Evolutionary conservation across 768 basidiomycete species (phyloP), one percentile per base, ranked within the genome.

Genomic region (Panellus pusillus): DNA sequence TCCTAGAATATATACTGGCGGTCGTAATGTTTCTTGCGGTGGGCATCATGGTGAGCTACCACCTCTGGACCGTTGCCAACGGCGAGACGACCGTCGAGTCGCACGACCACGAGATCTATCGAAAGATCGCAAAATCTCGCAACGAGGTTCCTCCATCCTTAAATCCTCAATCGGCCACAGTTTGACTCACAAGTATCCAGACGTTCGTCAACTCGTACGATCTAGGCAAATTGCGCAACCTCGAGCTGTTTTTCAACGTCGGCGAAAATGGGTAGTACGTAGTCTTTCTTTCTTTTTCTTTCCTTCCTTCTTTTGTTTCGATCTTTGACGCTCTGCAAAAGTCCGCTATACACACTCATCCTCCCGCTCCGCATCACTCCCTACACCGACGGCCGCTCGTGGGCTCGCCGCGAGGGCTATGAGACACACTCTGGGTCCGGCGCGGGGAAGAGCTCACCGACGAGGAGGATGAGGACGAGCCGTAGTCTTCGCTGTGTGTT

Each of bases 21-120:
- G 68, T 75, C 6, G 90, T 95, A 0, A 77, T 98, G 50, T 86
- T 83, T 48, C 71, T 93, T 24, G 86, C 88, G 0, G 83, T 95
- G 0, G 71, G 79, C 4, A 73, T 88, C 36, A 90, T 94, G 88
- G 71, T 82, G 4, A 64, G 72, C 2, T 93, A 83, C 72, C 91
- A 93, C 58, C 55, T 93, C 1, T 89, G 82, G 74, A 79, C 87
- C 50, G 71, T 97, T 12, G 68, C 80, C 1, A 67, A 74, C 32
- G 93, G 86, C 0, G 94, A 98, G 66, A 98, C 94, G 0, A 81
- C 87, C 1, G 95, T 98, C 7, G 97, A 99, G 70, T 79, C 79
- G 6, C 91, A 93, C 58, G 96, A 98, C 63, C 83, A 93, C 63
- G 83, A 84, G 8, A 78, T 87, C 27, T 96, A 98, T 64, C 74